Evolutionary conservation across 2,329 filamentous ascomycete species (phyloP).

Genomic region (Fusarium algeriense): DNA sequence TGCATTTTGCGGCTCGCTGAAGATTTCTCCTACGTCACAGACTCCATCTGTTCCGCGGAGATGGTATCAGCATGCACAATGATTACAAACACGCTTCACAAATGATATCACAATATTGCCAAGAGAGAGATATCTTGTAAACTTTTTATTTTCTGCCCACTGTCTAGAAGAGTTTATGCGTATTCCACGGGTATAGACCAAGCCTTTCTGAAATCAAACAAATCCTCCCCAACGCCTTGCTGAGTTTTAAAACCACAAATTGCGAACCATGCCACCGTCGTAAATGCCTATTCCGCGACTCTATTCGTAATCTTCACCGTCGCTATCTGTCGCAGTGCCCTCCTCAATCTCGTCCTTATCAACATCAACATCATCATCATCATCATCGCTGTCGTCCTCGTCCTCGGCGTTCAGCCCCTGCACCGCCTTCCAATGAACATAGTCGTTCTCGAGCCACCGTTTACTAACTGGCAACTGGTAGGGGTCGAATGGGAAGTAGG

Average conservation of each 20-base stretch:
- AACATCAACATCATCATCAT: conserved; percentile 63
- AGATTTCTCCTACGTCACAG: conserved; percentile 9
- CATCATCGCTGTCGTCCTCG: conserved; percentile 67
- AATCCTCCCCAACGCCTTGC: conserved; percentile 41
- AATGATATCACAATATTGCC: background rate
- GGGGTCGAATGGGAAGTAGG: conserved; percentile 97
- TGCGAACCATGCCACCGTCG: conserved; percentile 5
- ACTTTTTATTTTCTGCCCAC: conserved; percentile 2
- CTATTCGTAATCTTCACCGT: conserved; percentile 57
- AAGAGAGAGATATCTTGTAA: background rate
- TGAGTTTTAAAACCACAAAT: conserved; percentile 21
- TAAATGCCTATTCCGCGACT: conserved; percentile 2
- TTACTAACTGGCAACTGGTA: conserved; percentile 91
- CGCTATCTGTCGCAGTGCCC: conserved; percentile 64
- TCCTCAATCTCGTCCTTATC: conserved; percentile 62
- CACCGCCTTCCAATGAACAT: conserved; percentile 82
- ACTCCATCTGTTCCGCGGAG: conserved; percentile 12
- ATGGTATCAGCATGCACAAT: background rate
- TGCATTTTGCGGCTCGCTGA: background rate
- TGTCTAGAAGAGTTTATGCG: conserved; percentile 5
- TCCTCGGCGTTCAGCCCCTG: conserved; percentile 74
- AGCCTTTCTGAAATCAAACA: conserved; percentile 25
- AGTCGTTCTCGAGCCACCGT: conserved; percentile 87
- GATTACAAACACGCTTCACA: conserved; percentile 6
- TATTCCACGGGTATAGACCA: conserved; percentile 27